Base-by-base conservation (phyloP, 78 protist species). In the Dictyostelium capitatum region DNA sequence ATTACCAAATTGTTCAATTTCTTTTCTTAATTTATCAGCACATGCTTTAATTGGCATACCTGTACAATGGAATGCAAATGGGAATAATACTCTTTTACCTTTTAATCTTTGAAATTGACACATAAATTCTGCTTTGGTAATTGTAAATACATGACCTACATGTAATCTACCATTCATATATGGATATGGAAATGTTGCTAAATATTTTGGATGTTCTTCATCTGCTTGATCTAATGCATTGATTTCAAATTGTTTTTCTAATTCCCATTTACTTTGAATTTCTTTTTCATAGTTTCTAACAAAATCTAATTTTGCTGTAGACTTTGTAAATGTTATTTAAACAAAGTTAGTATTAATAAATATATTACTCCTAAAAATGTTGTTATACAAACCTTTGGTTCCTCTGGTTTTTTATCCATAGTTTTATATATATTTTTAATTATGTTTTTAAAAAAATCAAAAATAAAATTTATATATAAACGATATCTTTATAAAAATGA, bases 111-210 rank as follows among this genome's bases (percentile, higher is more conserved):
- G 91, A 85, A 92, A 99, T 65, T 98, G 96, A 30, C 93, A 98
- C 23, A 98, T 97, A 79, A 98, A 99, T 90, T 99, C 99, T 15
- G 99, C 96, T 97, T 99, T 99, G 53, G 99, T 82, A 56, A 98
- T 62, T 6, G 99, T 92, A 97, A 99, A 99, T 6, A 97, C 95
- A 95, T 99, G 99, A 53, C 99, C 99, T 19, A 99, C 83, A 80
- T 99, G 99, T 30, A 99, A 98, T 64, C 74, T 50, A 23, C 99
- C 99, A 89, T 99, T 99, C 99, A 99, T 99, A 97, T 99, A 99
- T n/a, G 99, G 99, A 83, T 98, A 99, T 50, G 97, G 97, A 48
- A 95, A 89, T 41, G 95, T 80, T 23, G 85, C 95, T 67, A 95
- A 47, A 65, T 90, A 95, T 79, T 95, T 95, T 69, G 95, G 95